Percentiles rank a stretch among this genome's conserved stretches.
Evolutionary conservation across 1,139 yeast species (phyloP).

Genomic region (Lodderomyces margitis): DNA sequence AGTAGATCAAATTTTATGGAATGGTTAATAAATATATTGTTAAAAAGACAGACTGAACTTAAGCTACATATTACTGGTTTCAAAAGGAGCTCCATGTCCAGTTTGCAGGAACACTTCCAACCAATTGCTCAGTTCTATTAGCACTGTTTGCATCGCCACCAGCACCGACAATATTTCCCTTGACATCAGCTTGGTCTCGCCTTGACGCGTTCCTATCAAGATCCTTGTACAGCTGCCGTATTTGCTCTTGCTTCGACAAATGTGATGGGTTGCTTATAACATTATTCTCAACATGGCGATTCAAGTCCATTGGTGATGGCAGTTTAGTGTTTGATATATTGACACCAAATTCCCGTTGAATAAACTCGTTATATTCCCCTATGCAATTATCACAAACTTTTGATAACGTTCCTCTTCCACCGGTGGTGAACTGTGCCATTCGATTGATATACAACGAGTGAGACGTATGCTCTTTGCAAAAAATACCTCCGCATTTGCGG

Average conservation of each 20-base stretch:
- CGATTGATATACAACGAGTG: slow-evolving; percentile 62
- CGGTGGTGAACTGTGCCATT: slow-evolving; percentile 71
- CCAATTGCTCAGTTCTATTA: slow-evolving; percentile 30
- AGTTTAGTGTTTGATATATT: slow-evolving; percentile 8
- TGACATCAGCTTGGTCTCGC: not conserved
- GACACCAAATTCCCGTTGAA: slow-evolving; percentile 42
- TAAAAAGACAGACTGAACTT: not conserved
- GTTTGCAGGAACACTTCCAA: slow-evolving; percentile 67
- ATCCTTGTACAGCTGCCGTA: slow-evolving; percentile 2
- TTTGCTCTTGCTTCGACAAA: not conserved
- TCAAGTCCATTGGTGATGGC: slow-evolving; percentile 1
- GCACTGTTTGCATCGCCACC: slow-evolving; percentile 2
- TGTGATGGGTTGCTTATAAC: not conserved
- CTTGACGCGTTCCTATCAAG: not conserved
- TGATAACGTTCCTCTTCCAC: slow-evolving; percentile 68
- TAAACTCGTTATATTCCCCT: slow-evolving; percentile 60
- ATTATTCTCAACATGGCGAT: slow-evolving; percentile 7
- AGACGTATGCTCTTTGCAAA: slow-evolving; percentile 67
- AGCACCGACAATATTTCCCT: not conserved
- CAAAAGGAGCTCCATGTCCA: slow-evolving; percentile 80
- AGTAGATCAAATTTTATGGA: too few species aligned
- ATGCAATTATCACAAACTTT: slow-evolving; percentile 81
- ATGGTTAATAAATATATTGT: not conserved
- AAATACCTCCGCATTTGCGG: slow-evolving; percentile 89
- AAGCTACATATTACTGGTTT: slow-evolving; percentile 7